Evolutionary conservation across 768 basidiomycete genomes (phyloP).

Genomic region (Leccinum variicolor): DNA sequence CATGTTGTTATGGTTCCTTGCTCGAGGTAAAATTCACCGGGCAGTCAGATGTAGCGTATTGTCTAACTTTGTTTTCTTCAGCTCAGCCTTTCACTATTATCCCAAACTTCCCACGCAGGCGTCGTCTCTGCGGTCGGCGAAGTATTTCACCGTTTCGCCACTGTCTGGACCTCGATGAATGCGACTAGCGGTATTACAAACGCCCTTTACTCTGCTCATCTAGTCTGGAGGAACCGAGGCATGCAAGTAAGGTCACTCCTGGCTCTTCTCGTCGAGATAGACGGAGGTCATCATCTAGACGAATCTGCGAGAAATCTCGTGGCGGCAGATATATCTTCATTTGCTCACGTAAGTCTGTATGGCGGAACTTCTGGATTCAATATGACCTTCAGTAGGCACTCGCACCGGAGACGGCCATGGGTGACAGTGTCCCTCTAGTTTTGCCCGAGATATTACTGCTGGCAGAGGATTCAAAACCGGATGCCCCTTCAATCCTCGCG

Average conservation of each 20-base stretch:
- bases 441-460: constrained; percentile 66
- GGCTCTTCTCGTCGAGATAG: constrained; percentile 62
- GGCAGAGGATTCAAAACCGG: constrained; percentile 52
- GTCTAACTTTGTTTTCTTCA: constrained; percentile 23
- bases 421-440: constrained; percentile 34
- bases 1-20: constrained; percentile 64
- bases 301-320: constrained; percentile 56
- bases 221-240: constrained; percentile 61
- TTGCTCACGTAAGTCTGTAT: constrained; percentile 50
- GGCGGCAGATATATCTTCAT: constrained; percentile 54
- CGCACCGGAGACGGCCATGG: constrained; percentile 34
- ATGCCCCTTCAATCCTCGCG: constrained; percentile 68
- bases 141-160: constrained; percentile 64
- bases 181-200: constrained; percentile 50
- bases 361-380: neutral
- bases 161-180: constrained; percentile 80
- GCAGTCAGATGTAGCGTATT: neutral
- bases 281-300: constrained; percentile 56
- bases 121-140: constrained; percentile 63
- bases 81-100: constrained; percentile 54
- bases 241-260: constrained; percentile 63
- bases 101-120: constrained; percentile 48
- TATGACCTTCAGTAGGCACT: constrained; percentile 33
- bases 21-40: constrained; percentile 51
- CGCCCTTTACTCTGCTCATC: constrained; percentile 60